Evolutionary conservation across 2,329 filamentous ascomycete species (phyloP), one percentile per base, ranked within the genome.

Genomic region (Fusarium sp.): DNA sequence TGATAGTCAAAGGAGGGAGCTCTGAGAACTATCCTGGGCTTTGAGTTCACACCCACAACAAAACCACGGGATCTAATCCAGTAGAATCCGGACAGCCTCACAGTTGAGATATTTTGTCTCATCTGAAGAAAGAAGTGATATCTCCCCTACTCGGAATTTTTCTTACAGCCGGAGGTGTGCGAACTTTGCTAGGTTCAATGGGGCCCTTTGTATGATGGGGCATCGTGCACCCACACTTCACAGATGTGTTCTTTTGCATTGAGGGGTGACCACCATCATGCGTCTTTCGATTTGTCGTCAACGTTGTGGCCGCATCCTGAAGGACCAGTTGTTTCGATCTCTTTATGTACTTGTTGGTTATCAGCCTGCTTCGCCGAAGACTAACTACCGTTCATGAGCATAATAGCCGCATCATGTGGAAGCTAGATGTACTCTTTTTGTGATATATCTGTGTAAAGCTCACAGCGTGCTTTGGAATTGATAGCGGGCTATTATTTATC

Each of bases 221-320:
- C 70, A 65, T 66, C 56, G 68, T 74, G 67, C 72, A 67, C 62
- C 70, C 68, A 71, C 65, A 69, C 65, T 70, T 61, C 52, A 62
- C 53, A 44, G 66, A 65, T 63, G 65, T 65, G 54, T 57, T 71
- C 71, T 71, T 74, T 61, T 74, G 62, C 71, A 71, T 71, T 62
- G 54, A 64, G 59, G 73, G 66, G 60, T 53, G 64, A 62, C 66
- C 73, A 71, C 65, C 61, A 59, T 63, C 62, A 72, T 69, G 67
- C 69, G 58, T 69, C 68, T 62, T 52, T 44, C 43, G 69, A 51
- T 62, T 61, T 54, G 45, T 41, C 48, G 55, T 49, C 63, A 62
- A 60, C 53, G 52, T 54, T 40, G 51, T 52, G 62, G 25, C 29
- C 56, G 40, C 46, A 59, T 30, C 47, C 22, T 55, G 44, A 58